Evolutionary conservation across 805 yeast species (phyloP), one percentile per base, ranked within the genome.

Genomic region (Schwanniomyces sp.): DNA sequence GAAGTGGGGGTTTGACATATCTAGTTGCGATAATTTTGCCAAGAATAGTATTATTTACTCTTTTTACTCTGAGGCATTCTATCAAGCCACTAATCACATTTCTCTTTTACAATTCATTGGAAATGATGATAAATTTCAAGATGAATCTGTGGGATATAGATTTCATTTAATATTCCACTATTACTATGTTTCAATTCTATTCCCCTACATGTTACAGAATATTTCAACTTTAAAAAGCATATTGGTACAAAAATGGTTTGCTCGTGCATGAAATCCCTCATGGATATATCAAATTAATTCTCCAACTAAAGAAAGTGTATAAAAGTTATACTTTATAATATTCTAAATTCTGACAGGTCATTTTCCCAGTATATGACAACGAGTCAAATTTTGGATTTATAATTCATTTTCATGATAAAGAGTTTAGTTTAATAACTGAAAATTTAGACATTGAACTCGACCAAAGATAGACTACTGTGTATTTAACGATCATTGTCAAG

Each of bases 361-460:
- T 34, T 28, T 30, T 37, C 37, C 14, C 41, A 48, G 28, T 34
- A 48, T 40, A 48, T 46, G 5, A 21, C 48, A 10, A 48, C 45
- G 48, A 21, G 29, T n/a, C 34, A 44, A 3, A 43, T 45, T 12
- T 34, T 37, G 17, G 48, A 2, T 45, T 24, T 25, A 7, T 21
- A 10, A 7, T 38, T 38, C 14, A 16, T 7, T 16, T 12, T 9
- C 2, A 30, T 30, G 16, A 30, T 7, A 11, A 14, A 30, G 7
- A 7, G 8, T 12, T 12, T 12, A 6, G 14, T 12, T 12, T 30
- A 30, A 16, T 11, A 3, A 12, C 14, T 7, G 8, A 12, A 12
- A 6, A 30, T 30, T 11, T 12, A 12, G 12, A 30, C 16, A 7
- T 30, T 12, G 34, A 30, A 30, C 10, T 34, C 7, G 24, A 16